Evolutionary conservation across 768 basidiomycete species (phyloP).

Genomic region (Lactarius tabidus): DNA sequence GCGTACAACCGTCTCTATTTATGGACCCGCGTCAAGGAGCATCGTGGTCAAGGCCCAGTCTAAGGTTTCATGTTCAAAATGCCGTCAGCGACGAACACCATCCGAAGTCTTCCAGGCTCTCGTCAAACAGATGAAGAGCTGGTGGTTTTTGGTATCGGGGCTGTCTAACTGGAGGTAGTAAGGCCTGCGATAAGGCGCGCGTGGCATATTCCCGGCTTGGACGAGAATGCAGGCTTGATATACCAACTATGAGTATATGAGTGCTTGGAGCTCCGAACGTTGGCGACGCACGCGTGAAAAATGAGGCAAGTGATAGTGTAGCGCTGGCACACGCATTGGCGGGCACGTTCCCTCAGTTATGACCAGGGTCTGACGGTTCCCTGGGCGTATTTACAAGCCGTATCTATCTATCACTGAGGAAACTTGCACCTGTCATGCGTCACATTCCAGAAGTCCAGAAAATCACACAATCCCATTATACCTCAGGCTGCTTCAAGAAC

Average conservation of each 20-base stretch:
- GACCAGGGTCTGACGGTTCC: no score
- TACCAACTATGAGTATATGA: neutral
- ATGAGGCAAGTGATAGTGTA: neutral
- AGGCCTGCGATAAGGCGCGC: neutral
- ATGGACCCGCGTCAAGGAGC: neutral
- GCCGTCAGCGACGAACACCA: neutral
- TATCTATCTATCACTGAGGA: neutral
- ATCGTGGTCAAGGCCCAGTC: neutral
- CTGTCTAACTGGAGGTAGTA: neutral
- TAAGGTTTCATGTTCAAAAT: neutral
- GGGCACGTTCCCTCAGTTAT: neutral
- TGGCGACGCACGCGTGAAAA: neutral
- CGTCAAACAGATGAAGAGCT: neutral
- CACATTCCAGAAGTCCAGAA: neutral
- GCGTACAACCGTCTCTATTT: neutral
- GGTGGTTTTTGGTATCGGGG: neutral
- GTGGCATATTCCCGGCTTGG: neutral
- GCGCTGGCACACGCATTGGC: neutral
- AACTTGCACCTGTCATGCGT: neutral
- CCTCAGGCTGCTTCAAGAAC: no score
- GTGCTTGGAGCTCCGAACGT: neutral
- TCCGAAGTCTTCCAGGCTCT: neutral
- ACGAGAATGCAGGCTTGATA: neutral
- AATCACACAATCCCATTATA: neutral
- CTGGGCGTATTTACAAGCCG: neutral